Evolutionary conservation across 78 protist species (phyloP).

Genomic region (Protostelium mycophagum): DNA sequence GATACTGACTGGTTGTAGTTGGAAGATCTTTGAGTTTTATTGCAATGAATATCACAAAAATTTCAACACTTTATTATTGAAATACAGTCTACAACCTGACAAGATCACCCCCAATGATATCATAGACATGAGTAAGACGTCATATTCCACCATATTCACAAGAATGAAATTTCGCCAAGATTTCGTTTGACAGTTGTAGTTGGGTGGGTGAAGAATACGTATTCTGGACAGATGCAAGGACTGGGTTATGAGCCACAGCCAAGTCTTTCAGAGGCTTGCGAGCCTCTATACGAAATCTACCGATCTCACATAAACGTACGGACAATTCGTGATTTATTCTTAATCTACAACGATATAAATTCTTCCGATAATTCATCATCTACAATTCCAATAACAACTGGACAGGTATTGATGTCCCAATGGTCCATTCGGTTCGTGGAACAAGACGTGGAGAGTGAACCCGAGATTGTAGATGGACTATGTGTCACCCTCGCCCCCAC

Average conservation of each 20-base stretch:
- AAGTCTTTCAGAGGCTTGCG: not conserved
- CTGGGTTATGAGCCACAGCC: not conserved
- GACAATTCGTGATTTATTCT: no score
- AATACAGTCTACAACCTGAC: not conserved
- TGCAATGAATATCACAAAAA: not conserved
- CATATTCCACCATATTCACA: not conserved
- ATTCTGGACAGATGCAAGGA: not conserved
- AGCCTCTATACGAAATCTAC: not conserved
- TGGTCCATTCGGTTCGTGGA: not conserved
- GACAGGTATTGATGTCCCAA: not conserved
- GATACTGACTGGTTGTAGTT: not conserved
- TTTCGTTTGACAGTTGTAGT: no score
- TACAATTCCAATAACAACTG: not conserved
- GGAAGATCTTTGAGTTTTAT: not conserved
- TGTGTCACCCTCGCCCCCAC: not conserved
- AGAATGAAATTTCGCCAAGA: no score
- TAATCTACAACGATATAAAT: not conserved
- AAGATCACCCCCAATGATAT: not conserved
- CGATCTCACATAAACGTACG: not conserved
- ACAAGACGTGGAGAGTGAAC: not conserved
- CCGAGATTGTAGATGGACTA: not conserved
- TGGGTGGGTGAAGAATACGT: not conserved
- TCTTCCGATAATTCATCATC: no score
- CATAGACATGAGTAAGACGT: not conserved
- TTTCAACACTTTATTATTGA: not conserved